A percentile compares a stretch with the other conserved stretches of the same genome.
These are phyloP conservation scores for Periconia sp. DNA, from an alignment of 2,329 filamentous ascomycete species.

Conservation along the genomic window DNA sequence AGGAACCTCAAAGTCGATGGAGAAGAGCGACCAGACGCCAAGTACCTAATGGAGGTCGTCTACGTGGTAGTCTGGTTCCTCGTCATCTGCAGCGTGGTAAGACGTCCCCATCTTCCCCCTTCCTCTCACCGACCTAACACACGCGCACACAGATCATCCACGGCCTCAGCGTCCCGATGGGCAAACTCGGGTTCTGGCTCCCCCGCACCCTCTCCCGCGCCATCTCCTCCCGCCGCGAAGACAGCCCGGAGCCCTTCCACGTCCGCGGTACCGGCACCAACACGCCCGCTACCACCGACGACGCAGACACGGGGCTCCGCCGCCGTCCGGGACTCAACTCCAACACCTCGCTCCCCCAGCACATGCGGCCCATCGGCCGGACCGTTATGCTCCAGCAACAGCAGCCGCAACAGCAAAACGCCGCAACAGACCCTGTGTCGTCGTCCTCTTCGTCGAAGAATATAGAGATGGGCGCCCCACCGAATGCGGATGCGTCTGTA, in stretches of 20 bases:
- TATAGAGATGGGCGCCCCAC: not conserved
- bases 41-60: slow-evolving; percentile 65
- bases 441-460: not conserved
- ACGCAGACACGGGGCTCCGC: slow-evolving; percentile 26
- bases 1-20: slow-evolving; percentile 59
- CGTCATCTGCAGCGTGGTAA: slow-evolving; percentile 77
- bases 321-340: slow-evolving; percentile 23
- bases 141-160: slow-evolving; percentile 63
- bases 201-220: slow-evolving; percentile 64
- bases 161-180: slow-evolving; percentile 77
- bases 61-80: slow-evolving; percentile 84
- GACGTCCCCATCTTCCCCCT: slow-evolving; percentile 30
- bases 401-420: not conserved
- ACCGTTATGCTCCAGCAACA: slow-evolving; percentile 24
- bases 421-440: not conserved
- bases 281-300: not conserved
- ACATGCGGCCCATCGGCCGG: slow-evolving; percentile 39
- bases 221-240: slow-evolving; percentile 23
- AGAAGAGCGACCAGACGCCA: slow-evolving; percentile 65
- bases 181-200: slow-evolving; percentile 64
- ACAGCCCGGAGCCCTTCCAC: slow-evolving; percentile 35
- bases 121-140: not conserved
- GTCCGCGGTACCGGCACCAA: slow-evolving; percentile 7
- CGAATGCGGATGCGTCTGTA: not conserved
- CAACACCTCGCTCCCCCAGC: slow-evolving; percentile 25